These are phyloP conservation scores for Hyphopichia homilentoma DNA, from an alignment of 805 yeast species.

Conservation along the genomic window DNA sequence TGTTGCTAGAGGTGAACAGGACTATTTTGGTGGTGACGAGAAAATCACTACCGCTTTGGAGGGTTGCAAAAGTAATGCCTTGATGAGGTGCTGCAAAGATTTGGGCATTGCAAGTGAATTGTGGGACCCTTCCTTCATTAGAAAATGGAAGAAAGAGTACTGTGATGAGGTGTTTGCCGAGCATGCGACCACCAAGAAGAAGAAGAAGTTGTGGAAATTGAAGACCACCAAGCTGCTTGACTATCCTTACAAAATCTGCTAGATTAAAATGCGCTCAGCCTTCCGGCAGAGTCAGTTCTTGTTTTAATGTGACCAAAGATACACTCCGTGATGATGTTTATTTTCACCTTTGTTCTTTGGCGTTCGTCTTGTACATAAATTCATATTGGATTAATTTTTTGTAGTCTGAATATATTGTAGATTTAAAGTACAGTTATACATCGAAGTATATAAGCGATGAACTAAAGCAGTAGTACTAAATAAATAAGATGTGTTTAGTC, in stretches of 20 bases:
- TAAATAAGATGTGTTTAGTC: too few relatives aligned
- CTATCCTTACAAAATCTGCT: slow-evolving; percentile 66
- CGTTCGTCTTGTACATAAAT: slow-evolving; percentile 1
- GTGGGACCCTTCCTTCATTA: slow-evolving; percentile 94
- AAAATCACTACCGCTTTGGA: slow-evolving; percentile 95
- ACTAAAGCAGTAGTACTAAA: too few relatives aligned
- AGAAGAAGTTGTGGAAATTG: slow-evolving; percentile 85
- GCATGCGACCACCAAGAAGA: slow-evolving; percentile 74
- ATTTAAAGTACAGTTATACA: too few relatives aligned
- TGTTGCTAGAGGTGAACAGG: slow-evolving; percentile 94
- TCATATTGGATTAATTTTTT: background rate
- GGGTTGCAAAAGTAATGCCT: slow-evolving; percentile 93
- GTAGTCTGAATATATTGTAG: too few relatives aligned
- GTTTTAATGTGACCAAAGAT: too few relatives aligned
- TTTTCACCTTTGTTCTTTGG: too few relatives aligned
- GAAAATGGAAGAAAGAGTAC: slow-evolving; percentile 39
- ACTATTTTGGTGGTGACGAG: slow-evolving; percentile 73
- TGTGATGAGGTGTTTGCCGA: slow-evolving; percentile 87
- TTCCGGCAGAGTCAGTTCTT: too few relatives aligned
- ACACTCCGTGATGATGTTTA: too few relatives aligned
- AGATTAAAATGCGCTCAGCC: too few relatives aligned
- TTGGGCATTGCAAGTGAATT: slow-evolving; percentile 94
- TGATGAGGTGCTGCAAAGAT: slow-evolving; percentile 98
- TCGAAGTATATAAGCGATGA: too few relatives aligned
- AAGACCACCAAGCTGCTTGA: slow-evolving; percentile 78